Evolutionary conservation across 2,329 filamentous ascomycete genomes (phyloP), one percentile per base, ranked within the genome.

Genomic region (Teratosphaeria destructans): DNA sequence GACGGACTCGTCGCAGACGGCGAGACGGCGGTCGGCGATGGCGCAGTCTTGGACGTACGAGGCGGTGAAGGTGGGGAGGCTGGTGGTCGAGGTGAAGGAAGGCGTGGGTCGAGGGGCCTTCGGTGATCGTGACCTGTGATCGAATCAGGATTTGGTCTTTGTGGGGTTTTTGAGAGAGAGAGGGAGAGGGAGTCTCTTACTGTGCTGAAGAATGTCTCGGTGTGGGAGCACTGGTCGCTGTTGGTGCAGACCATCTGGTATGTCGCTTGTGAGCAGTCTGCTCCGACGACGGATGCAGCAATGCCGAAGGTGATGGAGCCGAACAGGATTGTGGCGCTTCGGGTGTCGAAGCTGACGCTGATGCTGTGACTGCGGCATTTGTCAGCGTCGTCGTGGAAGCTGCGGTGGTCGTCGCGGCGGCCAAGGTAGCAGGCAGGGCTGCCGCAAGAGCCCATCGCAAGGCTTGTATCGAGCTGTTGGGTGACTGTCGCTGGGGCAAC

Each of bases 241-340:
- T 60, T 56, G 27, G 59, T 60, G 53, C 59, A 60, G 12, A 23
- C 32, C n/a, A 60, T 32, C 12, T 52, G 32, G 29, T 58, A 58
- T 26, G 56, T 60, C 11, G 59, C 58, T 5, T 55, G 56, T 23
- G 47, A 60, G 29, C 32, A 35, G 35, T 55, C 52, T 19, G 55
- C 59, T 32, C 4, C 29, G 26, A 60, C 52, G 52, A 60, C 32
- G 3, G 59, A 60, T 11, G 35, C 59, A 26, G 52, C 59, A 14
- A 60, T 47, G 8, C 59, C 59, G n/a, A 27, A 55, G 11, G 59
- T 55, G 6, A 58, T 27, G 7, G 27, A 32, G 14, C 53, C 53
- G 34, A 54, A 32, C 14, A 54, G 23, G 34, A 54, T 54, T n/a
- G 53, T 54, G 26, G 53, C 53, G 53, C 53, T 54, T 37, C 16